phyloP scores from a whole-genome alignment of 2,329 filamentous ascomycete species.

The Fusarium miscanthi region DNA sequence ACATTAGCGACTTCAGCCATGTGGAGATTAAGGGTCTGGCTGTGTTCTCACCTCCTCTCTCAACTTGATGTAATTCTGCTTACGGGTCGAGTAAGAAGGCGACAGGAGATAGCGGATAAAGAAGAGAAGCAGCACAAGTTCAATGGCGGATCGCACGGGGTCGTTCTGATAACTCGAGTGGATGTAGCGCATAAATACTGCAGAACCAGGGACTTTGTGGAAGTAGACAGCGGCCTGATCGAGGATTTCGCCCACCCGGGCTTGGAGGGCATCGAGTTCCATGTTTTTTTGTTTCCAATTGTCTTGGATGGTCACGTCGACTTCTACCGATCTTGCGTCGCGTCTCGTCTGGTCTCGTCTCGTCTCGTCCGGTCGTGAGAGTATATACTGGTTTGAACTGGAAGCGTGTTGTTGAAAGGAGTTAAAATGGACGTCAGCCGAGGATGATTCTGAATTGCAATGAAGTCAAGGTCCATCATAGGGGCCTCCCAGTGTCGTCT shows the following conservation, averaged over 20 bases:
- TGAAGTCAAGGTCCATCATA: constrained; percentile 8
- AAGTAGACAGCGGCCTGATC: constrained; percentile 72
- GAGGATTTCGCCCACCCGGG: constrained; percentile 60
- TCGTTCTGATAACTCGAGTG: constrained; percentile 98
- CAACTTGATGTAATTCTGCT: constrained; percentile 88
- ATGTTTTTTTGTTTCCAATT: constrained; percentile 51
- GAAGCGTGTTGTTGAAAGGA: background rate
- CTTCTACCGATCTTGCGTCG: background rate
- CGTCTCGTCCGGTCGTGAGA: background rate
- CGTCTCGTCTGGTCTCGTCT: background rate
- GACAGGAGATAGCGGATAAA: constrained; percentile 93
- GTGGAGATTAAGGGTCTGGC: background rate
- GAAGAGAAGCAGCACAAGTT: constrained; percentile 93
- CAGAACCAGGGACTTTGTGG: constrained; percentile 91
- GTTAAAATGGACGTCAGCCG: background rate
- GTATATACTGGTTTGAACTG: background rate
- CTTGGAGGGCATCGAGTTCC: constrained; percentile 72
- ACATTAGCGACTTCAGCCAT: constrained; percentile 2
- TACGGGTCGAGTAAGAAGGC: constrained; percentile 91
- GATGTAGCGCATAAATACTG: constrained; percentile 94
- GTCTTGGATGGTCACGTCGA: background rate
- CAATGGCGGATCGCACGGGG: constrained; percentile 90
- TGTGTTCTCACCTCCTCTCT: constrained; percentile 72
- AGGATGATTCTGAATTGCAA: background rate
- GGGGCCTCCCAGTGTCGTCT: constrained; percentile 25